phyloP scores from a whole-genome alignment of 2,329 filamentous ascomycete species.

The Colletotrichum sp. region DNA sequence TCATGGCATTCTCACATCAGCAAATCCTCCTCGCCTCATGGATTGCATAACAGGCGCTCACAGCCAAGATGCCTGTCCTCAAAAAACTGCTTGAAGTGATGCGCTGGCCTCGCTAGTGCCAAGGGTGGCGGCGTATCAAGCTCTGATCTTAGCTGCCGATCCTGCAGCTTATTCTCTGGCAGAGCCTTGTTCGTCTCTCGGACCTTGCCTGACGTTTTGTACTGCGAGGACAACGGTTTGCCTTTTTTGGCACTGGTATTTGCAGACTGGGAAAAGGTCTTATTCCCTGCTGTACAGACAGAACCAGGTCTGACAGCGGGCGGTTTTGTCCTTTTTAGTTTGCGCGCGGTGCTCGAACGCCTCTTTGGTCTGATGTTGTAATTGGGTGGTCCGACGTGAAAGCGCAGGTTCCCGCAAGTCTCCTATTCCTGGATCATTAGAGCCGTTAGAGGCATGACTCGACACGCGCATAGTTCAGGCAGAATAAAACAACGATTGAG shows the following conservation, averaged over 20 bases:
- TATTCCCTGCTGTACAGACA: neutral
- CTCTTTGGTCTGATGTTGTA: constrained; percentile 3
- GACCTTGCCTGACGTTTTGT: neutral
- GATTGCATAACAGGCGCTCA: neutral
- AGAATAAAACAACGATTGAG: neutral
- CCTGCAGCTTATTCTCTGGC: neutral
- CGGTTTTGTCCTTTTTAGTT: neutral
- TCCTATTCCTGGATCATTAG: neutral
- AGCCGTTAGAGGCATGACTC: neutral
- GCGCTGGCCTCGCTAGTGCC: neutral
- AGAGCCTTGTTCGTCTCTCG: neutral
- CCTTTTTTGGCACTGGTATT: neutral
- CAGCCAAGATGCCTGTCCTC: neutral
- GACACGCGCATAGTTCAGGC: neutral
- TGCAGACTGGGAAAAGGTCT: neutral
- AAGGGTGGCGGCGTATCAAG: constrained; percentile 6
- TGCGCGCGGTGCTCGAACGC: constrained; percentile 1
- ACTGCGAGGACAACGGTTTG: neutral
- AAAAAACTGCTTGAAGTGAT: neutral
- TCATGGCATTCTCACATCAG: neutral
- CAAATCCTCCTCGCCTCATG: neutral
- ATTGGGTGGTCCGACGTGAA: neutral
- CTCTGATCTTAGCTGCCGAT: constrained; percentile 6
- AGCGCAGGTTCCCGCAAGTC: neutral
- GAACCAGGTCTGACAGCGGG: neutral